A percentile compares a stretch with the other conserved stretches of the same genome.
phyloP scores from a whole-genome alignment of 371 early-diverging fungal species.

The Mycotypha africana region DNA sequence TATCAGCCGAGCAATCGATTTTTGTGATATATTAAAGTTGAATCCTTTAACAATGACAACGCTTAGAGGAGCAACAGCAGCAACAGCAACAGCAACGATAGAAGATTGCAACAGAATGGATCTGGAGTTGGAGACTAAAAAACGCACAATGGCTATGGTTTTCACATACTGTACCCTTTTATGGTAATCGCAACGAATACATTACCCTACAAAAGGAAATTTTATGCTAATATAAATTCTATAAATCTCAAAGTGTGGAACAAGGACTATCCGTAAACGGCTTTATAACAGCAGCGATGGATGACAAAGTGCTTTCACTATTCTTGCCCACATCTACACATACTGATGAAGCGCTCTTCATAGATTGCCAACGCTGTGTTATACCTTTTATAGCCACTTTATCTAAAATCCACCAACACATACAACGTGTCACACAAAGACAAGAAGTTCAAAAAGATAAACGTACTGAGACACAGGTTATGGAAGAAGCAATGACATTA shows the following conservation, averaged over 20 bases:
- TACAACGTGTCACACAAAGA: slow-evolving; percentile 22
- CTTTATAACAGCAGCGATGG: too few relatives aligned
- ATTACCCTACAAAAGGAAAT: slow-evolving; percentile 6
- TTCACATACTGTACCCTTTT: slow-evolving; percentile 32
- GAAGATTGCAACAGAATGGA: background rate
- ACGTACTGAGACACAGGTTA: slow-evolving; percentile 26
- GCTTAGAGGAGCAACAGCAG: too few relatives aligned
- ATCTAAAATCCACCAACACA: slow-evolving; percentile 24
- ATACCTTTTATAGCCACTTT: slow-evolving; percentile 21
- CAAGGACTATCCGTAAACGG: too few relatives aligned
- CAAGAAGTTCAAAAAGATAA: slow-evolving; percentile 26
- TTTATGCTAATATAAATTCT: too few relatives aligned
- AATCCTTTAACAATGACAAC: slow-evolving; percentile 8
- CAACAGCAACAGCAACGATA: background rate
- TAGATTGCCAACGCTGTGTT: slow-evolving; percentile 15
- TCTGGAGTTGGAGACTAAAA: slow-evolving; percentile 24
- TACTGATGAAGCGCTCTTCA: too few relatives aligned
- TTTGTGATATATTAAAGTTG: slow-evolving; percentile 17
- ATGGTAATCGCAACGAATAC: slow-evolving; percentile 16
- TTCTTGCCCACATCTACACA: slow-evolving; percentile 1
- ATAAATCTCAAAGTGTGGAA: too few relatives aligned
- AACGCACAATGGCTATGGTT: slow-evolving; percentile 37
- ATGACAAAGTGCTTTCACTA: background rate
- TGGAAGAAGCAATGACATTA: slow-evolving; percentile 29
- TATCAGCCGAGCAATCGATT: slow-evolving; percentile 12